These are phyloP conservation scores for Phytopythium helicoides DNA, from an alignment of 352 stramenopile species.

Conservation along the genomic window DNA sequence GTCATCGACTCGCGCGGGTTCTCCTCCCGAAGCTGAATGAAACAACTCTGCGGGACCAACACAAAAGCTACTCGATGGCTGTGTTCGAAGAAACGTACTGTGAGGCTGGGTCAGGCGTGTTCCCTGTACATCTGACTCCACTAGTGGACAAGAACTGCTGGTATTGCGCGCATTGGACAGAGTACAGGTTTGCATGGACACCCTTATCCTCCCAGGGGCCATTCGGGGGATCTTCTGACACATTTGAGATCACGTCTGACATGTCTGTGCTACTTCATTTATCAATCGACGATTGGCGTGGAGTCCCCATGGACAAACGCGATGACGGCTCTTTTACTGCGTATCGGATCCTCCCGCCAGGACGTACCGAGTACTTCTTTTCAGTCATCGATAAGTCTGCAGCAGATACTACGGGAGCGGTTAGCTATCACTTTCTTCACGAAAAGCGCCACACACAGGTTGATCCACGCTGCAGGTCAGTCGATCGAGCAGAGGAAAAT, in stretches of 20 bases:
- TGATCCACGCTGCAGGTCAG: slow-evolving; percentile 7
- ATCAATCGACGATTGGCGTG: slow-evolving; percentile 68
- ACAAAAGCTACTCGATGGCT: slow-evolving; percentile 76
- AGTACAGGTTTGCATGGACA: slow-evolving; percentile 72
- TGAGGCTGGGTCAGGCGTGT: slow-evolving; percentile 45
- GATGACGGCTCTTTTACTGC: slow-evolving; percentile 59
- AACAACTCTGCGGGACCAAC: slow-evolving; percentile 51
- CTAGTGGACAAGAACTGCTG: slow-evolving; percentile 75
- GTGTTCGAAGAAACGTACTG: slow-evolving; percentile 72
- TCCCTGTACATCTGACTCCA: slow-evolving; percentile 42
- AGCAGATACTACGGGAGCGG: not conserved
- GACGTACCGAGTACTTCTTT: slow-evolving; percentile 79
- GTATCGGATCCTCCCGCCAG: slow-evolving; percentile 59
- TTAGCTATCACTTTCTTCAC: slow-evolving; percentile 7
- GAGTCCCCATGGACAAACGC: slow-evolving; percentile 57
- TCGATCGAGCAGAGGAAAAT: slow-evolving; percentile 1
- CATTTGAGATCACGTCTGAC: slow-evolving; percentile 27
- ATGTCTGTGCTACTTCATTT: slow-evolving; percentile 59
- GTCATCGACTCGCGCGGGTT: slow-evolving; percentile 67
- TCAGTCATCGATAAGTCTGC: slow-evolving; percentile 31
- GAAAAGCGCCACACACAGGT: slow-evolving; percentile 36
- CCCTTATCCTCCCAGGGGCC: slow-evolving; percentile 34
- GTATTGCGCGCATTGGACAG: slow-evolving; percentile 74
- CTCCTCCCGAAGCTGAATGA: slow-evolving; percentile 43
- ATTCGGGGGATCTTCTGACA: slow-evolving; percentile 25